Evolutionary conservation across 495 filamentous ascomycete species (phyloP).

Genomic region (Bacidia gigantensis): DNA sequence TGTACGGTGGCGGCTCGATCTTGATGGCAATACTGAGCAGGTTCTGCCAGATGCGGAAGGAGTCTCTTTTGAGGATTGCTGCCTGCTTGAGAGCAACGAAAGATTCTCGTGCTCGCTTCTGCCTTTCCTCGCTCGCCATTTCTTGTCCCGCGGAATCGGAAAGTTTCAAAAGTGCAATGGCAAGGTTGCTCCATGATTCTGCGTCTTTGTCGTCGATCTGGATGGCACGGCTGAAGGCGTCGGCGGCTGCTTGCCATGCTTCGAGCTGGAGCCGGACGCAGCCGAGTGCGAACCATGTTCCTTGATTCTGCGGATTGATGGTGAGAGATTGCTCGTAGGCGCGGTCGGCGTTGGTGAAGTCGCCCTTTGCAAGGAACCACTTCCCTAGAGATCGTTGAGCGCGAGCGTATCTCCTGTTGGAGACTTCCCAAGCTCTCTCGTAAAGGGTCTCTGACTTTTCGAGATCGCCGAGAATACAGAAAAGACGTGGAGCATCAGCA

Average conservation of each 20-base stretch:
- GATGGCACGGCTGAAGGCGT: conserved; percentile 70
- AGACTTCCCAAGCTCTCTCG: conserved; percentile 80
- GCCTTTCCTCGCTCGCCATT: conserved; percentile 12
- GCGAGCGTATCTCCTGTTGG: conserved; percentile 62
- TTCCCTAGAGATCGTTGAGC: conserved; percentile 80
- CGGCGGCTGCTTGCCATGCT: conserved; percentile 65
- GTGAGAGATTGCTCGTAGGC: conserved; percentile 64
- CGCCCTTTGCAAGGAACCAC: conserved; percentile 48
- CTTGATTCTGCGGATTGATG: conserved; percentile 66
- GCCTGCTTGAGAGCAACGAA: conserved; percentile 75
- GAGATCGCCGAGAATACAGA: conserved; percentile 89
- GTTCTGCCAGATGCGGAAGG: conserved; percentile 92
- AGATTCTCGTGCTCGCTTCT: conserved; percentile 44
- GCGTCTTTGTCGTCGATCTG: conserved; percentile 77
- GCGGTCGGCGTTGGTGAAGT: conserved; percentile 54
- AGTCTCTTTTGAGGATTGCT: conserved; percentile 62
- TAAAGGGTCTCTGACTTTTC: conserved; percentile 54
- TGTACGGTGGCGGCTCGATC: conserved; percentile 58
- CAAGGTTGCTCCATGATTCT: conserved; percentile 89
- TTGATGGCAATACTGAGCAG: conserved; percentile 73
- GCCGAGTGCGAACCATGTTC: conserved; percentile 79
- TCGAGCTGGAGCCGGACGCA: conserved; percentile 70
- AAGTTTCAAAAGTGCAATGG: conserved; percentile 55
- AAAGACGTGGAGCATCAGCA: conserved; percentile 70
- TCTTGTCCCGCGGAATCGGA: conserved; percentile 24